Base-by-base conservation (phyloP, 768 basidiomycete species). In the Rhodosporidiobolus sp. region DNA sequence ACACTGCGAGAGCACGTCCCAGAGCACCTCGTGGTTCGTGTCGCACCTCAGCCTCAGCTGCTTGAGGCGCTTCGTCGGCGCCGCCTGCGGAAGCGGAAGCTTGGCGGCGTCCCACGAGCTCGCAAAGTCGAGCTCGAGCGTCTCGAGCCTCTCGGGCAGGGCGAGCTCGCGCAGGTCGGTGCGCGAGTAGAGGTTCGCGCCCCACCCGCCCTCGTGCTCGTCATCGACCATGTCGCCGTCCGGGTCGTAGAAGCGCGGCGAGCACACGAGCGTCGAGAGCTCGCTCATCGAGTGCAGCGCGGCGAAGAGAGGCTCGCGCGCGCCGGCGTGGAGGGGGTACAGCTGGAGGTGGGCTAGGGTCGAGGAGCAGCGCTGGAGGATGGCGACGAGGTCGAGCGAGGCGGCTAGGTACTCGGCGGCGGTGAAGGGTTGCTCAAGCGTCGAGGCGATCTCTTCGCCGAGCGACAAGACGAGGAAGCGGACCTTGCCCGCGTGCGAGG, bases 371-470 rank as follows among this genome's bases (percentile, higher is more conserved):
- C 9, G 43, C n/a, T 46, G 9, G 30, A 68, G 22, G 30, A 49
- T n/a, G 19, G 26, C 14, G 52, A 62, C 32, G 35, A 68, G 52
- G 26, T 52, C 67, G 53, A 62, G n/a, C 53, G 67, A 68, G 22
- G 24, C 43, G 28, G 8, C 4, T 43, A 43, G 17, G 26, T 30
- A 46, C 58, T 45, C n/a, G n/a, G 3, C 38, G 17, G 63, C 1
- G 34, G 24, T 53, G 11, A 43, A 43, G 38, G 14, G 38, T 16
- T 14, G 45, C 6, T 22, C n/a, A 7, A 43, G 50, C 20, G 11
- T 17, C 38, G 52, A 35, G 22, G 19, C 17, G 26, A 17, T 45
- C 9, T 54, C 53, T 6, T 68, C 53, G 43, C 38, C 52, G 30
- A 62, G 50, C n/a, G 43, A 45, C 32, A 63, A 22, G 54, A 62